A percentile compares a stretch with the other conserved stretches of the same genome.
Conservation (phyloP, 768 basidiomycete genomes). For the Mrakia gelida region DNA sequence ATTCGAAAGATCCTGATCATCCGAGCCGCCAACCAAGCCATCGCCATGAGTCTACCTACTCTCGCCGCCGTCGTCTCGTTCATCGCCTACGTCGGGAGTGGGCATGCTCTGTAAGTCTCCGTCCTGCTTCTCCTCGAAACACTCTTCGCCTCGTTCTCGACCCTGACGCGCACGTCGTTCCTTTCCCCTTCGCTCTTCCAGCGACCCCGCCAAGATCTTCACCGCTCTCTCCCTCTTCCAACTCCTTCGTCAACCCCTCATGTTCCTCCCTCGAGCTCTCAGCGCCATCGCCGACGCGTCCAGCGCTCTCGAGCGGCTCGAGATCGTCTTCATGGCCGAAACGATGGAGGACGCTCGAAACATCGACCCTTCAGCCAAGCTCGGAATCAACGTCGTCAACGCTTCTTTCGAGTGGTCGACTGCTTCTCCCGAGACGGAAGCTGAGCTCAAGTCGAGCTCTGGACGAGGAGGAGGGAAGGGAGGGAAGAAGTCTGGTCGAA, state of each 20-base stretch:
- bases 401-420: slow-evolving; percentile 65
- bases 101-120: slow-evolving; percentile 48
- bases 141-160: too few relatives aligned
- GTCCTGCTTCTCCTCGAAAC: too few relatives aligned
- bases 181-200: too few relatives aligned
- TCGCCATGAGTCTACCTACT: slow-evolving; percentile 45
- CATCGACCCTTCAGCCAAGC: slow-evolving; percentile 51
- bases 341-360: slow-evolving; percentile 47
- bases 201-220: slow-evolving; percentile 63
- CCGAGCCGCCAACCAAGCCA: slow-evolving; percentile 59
- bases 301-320: slow-evolving; percentile 57
- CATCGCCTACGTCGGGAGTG: slow-evolving; percentile 62
- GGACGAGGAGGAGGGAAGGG: slow-evolving; percentile 27
- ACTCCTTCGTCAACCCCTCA: slow-evolving; percentile 39
- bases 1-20: slow-evolving; percentile 58
- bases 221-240: slow-evolving; percentile 57
- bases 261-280: slow-evolving; percentile 46
- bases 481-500: slow-evolving; percentile 26
- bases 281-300: slow-evolving; percentile 62
- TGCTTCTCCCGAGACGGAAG: slow-evolving; percentile 34
- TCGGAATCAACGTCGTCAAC: slow-evolving; percentile 53
- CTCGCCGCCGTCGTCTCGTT: slow-evolving; percentile 65
- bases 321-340: slow-evolving; percentile 57
- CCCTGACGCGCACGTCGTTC: too few relatives aligned
- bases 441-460: slow-evolving; percentile 15